Base-by-base conservation (phyloP, 2,329 filamentous ascomycete species). In the Verticillium klebahnii region DNA sequence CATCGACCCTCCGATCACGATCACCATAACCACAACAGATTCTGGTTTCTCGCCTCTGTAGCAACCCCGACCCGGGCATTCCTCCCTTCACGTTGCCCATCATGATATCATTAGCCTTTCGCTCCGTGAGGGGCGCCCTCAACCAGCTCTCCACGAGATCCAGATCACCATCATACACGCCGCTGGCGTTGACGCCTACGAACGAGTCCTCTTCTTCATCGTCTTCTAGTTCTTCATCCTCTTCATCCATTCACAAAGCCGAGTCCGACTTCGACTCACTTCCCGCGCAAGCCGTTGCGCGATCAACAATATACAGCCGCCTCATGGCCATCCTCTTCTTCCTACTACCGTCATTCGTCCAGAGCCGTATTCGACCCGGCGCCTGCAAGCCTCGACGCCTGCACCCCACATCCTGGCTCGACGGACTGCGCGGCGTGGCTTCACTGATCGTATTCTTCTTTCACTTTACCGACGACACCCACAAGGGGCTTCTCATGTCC, bases 361-460 rank as follows among this genome's bases (percentile, higher is more conserved):
- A 74, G 60, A 66, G 67, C 62, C 67, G 66, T 57, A 59, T 72
- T 56, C 71, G 71, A 37, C 68, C 71, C 5, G 60, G 61, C 40
- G 60, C 62, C 17, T 60, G 61, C 56, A 68, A 67, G 36, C 61
- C 52, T 9, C 65, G 64, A 9, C 66, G 66, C 39, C 40, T 74
- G 9, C 77, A 78, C 64, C 72, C 75, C 52, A 81, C 78, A 1
- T 78, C 79, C 14, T 82, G 81, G 66, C 75, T 82, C 56, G 80
- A 82, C 69, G 79, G 80, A 36, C 69, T 82, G 56, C 78, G 80
- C n/a, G 80, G 80, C 29, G 70, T 82, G 34, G 80, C 80, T 19
- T 77, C 79, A 11, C 71, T 82, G 59, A 66, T 82, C 52, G 80
- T 82, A 63, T 81, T 80, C 66, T 68, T 80, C 69, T 80, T 77